Percentiles rank a stretch among this genome's conserved stretches.
Conservation (phyloP, 1,139 yeast genomes). For the Debaryomyces udenii region DNA sequence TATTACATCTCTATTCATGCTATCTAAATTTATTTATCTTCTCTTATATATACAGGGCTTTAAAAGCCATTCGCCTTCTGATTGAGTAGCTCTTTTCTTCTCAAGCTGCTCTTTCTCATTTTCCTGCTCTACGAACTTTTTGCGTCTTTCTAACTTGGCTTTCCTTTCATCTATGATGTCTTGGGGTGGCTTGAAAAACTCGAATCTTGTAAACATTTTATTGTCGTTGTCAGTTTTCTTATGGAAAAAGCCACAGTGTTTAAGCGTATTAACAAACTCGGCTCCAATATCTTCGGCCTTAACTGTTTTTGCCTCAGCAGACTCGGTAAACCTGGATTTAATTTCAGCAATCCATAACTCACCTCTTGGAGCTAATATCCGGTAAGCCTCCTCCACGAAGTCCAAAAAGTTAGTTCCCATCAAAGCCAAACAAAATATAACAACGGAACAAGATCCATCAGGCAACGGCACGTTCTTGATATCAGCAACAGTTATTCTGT, state of each 20-base stretch:
- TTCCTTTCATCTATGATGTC: slow-evolving; percentile 69
- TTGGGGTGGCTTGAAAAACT: slow-evolving; percentile 83
- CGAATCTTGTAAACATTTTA: slow-evolving; percentile 93
- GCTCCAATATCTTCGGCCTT: slow-evolving; percentile 53
- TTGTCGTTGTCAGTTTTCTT: slow-evolving; percentile 83
- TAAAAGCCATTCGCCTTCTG: slow-evolving; percentile 86
- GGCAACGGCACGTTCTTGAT: slow-evolving; percentile 84
- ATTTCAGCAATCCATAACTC: slow-evolving; percentile 98
- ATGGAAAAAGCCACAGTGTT: slow-evolving; percentile 82
- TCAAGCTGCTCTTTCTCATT: slow-evolving; percentile 62
- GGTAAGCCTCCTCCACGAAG: slow-evolving; percentile 84
- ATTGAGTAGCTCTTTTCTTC: slow-evolving; percentile 53
- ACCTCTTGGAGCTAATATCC: slow-evolving; percentile 87
- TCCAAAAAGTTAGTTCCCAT: slow-evolving; percentile 98
- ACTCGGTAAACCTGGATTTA: slow-evolving; percentile 82
- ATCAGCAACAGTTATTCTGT: slow-evolving; percentile 92
- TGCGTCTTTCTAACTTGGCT: slow-evolving; percentile 63
- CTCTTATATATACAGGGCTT: slow-evolving; percentile 96
- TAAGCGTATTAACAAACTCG: slow-evolving; percentile 78
- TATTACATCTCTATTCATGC: no score
- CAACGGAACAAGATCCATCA: slow-evolving; percentile 79
- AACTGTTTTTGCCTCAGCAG: slow-evolving; percentile 24
- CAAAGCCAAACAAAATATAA: slow-evolving; percentile 86
- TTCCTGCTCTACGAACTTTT: slow-evolving; percentile 73
- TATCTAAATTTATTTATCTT: slow-evolving; percentile 45